Conservation (phyloP, 2,329 filamentous ascomycete genomes). For the Nothophoma quercina region DNA sequence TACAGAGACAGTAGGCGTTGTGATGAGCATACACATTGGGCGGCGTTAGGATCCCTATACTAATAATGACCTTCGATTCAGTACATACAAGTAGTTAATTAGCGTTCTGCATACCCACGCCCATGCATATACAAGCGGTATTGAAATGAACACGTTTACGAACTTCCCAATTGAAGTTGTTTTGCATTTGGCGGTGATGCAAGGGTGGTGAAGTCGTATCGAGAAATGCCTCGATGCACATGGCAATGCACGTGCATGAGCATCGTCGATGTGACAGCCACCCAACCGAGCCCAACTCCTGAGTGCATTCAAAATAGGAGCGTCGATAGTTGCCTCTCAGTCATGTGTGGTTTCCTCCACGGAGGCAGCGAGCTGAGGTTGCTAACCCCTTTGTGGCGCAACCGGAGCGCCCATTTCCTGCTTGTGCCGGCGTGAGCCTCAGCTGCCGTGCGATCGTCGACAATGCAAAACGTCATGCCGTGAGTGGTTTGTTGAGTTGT, state of each 20-base stretch:
- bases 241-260: conserved; percentile 10
- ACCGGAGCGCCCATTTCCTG: neutral
- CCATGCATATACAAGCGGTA: neutral
- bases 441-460: conserved; percentile 4
- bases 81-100: neutral
- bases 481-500: conserved; percentile 16
- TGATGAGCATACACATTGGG: neutral
- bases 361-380: neutral
- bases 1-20: conserved; percentile 22
- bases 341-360: conserved; percentile 4
- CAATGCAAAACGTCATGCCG: conserved; percentile 11
- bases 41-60: conserved; percentile 1
- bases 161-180: neutral
- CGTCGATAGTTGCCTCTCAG: conserved; percentile 7
- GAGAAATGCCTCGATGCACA: conserved; percentile 7
- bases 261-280: conserved; percentile 3
- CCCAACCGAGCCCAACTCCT: conserved; percentile 1
- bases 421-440: neutral
- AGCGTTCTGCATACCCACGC: conserved; percentile 4
- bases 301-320: neutral
- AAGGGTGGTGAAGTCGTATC: neutral
- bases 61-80: conserved; percentile 13
- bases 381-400: neutral
- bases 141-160: conserved; percentile 3
- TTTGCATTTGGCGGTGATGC: neutral